phyloP scores from a whole-genome alignment of 2,329 filamentous ascomycete species.

The Aschersonia sp. region DNA sequence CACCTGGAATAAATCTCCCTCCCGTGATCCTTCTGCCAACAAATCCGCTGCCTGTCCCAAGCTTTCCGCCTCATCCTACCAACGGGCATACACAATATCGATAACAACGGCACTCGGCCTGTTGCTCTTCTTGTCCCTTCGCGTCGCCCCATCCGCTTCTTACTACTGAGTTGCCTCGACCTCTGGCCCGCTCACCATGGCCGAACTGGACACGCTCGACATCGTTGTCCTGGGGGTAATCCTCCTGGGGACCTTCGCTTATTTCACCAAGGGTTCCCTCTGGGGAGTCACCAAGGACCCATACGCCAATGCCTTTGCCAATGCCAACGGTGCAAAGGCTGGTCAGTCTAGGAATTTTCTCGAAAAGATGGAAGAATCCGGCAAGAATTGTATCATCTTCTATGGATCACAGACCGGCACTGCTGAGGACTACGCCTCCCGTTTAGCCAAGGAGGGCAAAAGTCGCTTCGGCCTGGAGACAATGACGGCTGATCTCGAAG shows the following conservation, averaged over 20 bases:
- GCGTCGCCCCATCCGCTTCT: neutral
- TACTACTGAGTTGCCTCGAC: neutral
- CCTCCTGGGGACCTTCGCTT: constrained; percentile 76
- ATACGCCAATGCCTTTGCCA: constrained; percentile 62
- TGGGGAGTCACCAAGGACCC: constrained; percentile 85
- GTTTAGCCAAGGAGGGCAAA: constrained; percentile 92
- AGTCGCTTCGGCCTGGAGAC: constrained; percentile 92
- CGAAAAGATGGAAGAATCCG: constrained; percentile 88
- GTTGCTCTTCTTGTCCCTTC: neutral
- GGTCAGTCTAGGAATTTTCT: constrained; percentile 84
- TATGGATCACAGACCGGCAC: constrained; percentile 98
- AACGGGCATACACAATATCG: too few species aligned
- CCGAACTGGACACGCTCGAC: constrained; percentile 91
- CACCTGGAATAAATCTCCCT: neutral
- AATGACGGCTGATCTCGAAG: constrained; percentile 95
- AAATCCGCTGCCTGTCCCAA: too few species aligned
- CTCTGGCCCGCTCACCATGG: constrained; percentile 42
- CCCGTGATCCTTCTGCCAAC: too few species aligned
- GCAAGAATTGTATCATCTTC: constrained; percentile 97
- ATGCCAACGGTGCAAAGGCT: constrained; percentile 55
- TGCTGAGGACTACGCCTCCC: constrained; percentile 93
- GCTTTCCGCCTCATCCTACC: too few species aligned
- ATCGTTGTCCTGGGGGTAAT: constrained; percentile 78
- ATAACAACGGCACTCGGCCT: neutral
- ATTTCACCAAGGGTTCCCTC: constrained; percentile 94